phyloP scores from a whole-genome alignment of 1,139 yeast genomes.

The Lodderomyces orthopsilosis region DNA sequence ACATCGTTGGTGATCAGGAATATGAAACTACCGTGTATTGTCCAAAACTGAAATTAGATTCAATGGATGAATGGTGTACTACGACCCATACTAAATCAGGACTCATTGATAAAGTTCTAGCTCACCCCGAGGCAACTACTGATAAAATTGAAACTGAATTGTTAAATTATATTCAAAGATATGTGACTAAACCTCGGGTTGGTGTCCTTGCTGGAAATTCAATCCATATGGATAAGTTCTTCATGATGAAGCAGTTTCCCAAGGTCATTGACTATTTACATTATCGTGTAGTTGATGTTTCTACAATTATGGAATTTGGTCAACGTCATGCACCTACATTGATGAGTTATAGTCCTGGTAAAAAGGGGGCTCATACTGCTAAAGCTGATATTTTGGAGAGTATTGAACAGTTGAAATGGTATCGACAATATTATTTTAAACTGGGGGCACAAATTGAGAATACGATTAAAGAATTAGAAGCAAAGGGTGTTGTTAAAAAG shows the following conservation, averaged over 20 bases:
- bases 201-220: slow-evolving; percentile 90
- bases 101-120: slow-evolving; percentile 64
- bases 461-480: neutral
- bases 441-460: slow-evolving; percentile 18
- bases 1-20: slow-evolving; percentile 54
- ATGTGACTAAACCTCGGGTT: slow-evolving; percentile 48
- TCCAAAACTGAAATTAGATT: slow-evolving; percentile 59
- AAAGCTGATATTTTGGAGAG: slow-evolving; percentile 85
- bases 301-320: slow-evolving; percentile 77
- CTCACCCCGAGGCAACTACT: slow-evolving; percentile 50
- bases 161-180: slow-evolving; percentile 55
- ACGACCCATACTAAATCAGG: slow-evolving; percentile 80
- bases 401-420: slow-evolving; percentile 80
- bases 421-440: slow-evolving; percentile 59
- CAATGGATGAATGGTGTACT: slow-evolving; percentile 85
- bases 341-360: slow-evolving; percentile 57
- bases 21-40: slow-evolving; percentile 75
- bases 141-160: slow-evolving; percentile 64
- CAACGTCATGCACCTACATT: slow-evolving; percentile 70
- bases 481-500: neutral
- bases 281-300: slow-evolving; percentile 86
- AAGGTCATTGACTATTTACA: slow-evolving; percentile 66
- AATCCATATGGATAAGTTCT: slow-evolving; percentile 86
- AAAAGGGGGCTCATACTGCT: slow-evolving; percentile 78
- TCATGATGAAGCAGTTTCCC: slow-evolving; percentile 84